phyloP scores from a whole-genome alignment of 73 alveolate species.

The Loxodes magnus region DNA sequence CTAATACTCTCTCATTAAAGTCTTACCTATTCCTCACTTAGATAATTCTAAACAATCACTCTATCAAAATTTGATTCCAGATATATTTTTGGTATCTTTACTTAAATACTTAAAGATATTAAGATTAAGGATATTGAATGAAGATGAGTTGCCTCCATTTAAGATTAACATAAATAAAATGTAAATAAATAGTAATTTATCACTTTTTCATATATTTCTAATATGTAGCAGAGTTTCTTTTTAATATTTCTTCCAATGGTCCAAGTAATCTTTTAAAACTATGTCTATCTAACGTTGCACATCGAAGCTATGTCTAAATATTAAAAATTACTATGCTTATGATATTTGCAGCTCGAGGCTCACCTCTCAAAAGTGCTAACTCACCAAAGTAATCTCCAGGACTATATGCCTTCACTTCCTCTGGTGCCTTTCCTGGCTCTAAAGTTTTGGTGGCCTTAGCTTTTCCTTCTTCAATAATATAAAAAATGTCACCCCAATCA shows the following conservation, averaged over 20 bases:
- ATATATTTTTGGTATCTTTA: too few species aligned
- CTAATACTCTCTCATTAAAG: too few species aligned
- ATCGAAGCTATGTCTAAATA: conserved; percentile 23
- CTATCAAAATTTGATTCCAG: too few species aligned
- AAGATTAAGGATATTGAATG: too few species aligned
- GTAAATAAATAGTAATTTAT: too few species aligned
- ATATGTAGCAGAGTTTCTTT: conserved; percentile 19
- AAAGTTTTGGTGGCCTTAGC: conserved; percentile 65
- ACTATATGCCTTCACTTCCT: conserved; percentile 61
- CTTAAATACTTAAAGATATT: too few species aligned
- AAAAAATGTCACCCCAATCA: conserved; percentile 47
- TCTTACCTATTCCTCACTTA: too few species aligned
- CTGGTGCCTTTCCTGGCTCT: conserved; percentile 59
- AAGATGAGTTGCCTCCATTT: too few species aligned
- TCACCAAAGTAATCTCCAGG: conserved; percentile 94
- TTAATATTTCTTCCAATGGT: conserved; percentile 30
- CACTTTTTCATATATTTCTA: too few species aligned
- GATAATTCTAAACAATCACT: too few species aligned
- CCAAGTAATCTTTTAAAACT: conserved; percentile 55
- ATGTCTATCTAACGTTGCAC: conserved; percentile 39
- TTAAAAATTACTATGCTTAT: conserved; percentile 32
- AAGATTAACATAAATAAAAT: too few species aligned
- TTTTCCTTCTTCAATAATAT: conserved; percentile 56
- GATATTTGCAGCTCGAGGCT: conserved; percentile 88
- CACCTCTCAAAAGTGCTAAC: conserved; percentile 81